Base-by-base conservation (phyloP, 1,139 yeast species). In the Lizanozyma gosingica region DNA sequence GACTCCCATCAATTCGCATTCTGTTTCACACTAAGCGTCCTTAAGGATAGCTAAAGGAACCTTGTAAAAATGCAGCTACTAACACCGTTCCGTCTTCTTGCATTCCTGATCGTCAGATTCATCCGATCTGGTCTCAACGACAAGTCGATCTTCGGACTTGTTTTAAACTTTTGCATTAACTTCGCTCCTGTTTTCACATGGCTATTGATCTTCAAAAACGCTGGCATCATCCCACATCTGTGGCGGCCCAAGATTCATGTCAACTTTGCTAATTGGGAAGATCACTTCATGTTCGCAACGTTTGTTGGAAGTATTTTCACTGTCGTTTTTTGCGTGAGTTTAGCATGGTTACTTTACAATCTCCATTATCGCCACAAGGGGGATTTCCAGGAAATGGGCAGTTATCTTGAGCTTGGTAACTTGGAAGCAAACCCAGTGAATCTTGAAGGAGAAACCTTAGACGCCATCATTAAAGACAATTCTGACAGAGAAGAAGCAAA, bases 201-300 rank as follows among this genome's bases (percentile, higher is more conserved):
- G 87, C 57, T 80, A 37, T 45, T 61, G 39, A 67, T 78, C 15
- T 81, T 80, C 59, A 76, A 78, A 52, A 71, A 79, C 49, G 83
- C 85, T 2, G 77, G 77, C 3, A 42, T 67, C 9, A 78, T 81
- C 16, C 87, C 87, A 2, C 67, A 63, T 17, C 59, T 60, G 4
- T 63, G 71, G 45, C 63, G 86, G 43, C 88, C 87, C 0, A 47
- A 50, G 1, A 80, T 81, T 40, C 71, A 73, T 47, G 80, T 75
- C 39, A 59, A 67, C 42, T 52, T 76, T 17, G 67, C 74, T 9
- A 65, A 60, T 46, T 55, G 63, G 37, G 42, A 64, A 35, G 82
- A 76, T 47, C 45, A 51, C n/a, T 57, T 54, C 42, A 53, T 68
- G 47, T 70, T 65, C 45, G 43, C 48, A n/a, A 46, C 52, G 15